A percentile compares a stretch with the other conserved stretches of the same genome.
These are phyloP conservation scores for Kernera saxatilis DNA, from an alignment of 345 rosid species.

Conservation along the genomic window DNA sequence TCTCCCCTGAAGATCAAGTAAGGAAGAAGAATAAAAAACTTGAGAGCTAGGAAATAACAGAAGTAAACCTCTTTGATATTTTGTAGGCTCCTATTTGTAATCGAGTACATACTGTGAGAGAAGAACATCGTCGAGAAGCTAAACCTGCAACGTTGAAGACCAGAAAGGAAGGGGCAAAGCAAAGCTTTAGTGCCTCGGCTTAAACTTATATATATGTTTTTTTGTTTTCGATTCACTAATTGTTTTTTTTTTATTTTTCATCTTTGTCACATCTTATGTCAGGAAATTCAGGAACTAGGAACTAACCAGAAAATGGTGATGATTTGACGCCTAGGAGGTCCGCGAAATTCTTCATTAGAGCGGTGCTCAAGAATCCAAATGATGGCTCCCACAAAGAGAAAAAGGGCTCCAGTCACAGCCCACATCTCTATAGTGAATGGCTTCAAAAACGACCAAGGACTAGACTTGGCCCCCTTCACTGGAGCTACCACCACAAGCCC, in stretches of 20 bases:
- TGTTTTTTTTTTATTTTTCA: neutral
- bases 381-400: conserved; percentile 81
- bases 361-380: conserved; percentile 99
- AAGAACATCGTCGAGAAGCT: conserved; percentile 99
- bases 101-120: conserved; percentile 73
- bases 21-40: neutral
- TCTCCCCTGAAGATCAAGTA: conserved; percentile 58
- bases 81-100: neutral
- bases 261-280: neutral
- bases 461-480: conserved; percentile 58
- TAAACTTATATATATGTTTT: neutral
- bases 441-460: conserved; percentile 93
- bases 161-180: neutral
- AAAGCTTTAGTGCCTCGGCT: neutral
- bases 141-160: conserved; percentile 66
- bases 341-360: conserved; percentile 74
- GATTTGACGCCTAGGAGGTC: conserved; percentile 81
- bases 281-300: neutral
- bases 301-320: conserved; percentile 78
- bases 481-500: conserved; percentile 85
- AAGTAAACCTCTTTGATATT: neutral
- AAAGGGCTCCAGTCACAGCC: conserved; percentile 73
- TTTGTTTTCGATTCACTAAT: neutral
- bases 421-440: conserved; percentile 87
- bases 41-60: neutral